Evolutionary conservation across 225 moss, liverwort and hornwort species (phyloP).

Genomic region (Neckera pumila): DNA sequence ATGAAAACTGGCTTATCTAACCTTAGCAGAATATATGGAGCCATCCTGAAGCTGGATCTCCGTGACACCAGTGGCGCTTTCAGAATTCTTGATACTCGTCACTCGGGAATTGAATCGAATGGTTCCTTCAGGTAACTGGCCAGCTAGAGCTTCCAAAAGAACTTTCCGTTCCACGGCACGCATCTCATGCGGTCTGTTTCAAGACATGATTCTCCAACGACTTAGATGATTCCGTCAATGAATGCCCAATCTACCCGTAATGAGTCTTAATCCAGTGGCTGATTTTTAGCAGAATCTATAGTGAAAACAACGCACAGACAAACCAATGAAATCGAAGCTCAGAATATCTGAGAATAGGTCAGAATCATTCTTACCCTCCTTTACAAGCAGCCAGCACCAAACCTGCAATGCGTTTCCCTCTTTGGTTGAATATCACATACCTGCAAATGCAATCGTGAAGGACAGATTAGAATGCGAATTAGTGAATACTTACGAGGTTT

Average conservation of each 20-base stretch:
- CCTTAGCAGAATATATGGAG: slow-evolving; percentile 33
- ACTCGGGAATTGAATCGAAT: slow-evolving; percentile 43
- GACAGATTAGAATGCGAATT: not conserved
- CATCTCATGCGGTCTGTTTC: slow-evolving; percentile 50
- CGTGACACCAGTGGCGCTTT: not conserved
- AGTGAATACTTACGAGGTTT: not conserved
- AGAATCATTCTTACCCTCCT: slow-evolving; percentile 17
- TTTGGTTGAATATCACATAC: not conserved
- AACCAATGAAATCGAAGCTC: not conserved
- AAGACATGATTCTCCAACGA: not conserved
- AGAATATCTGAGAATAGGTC: not conserved
- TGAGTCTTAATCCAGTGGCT: not conserved
- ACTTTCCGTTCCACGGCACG: slow-evolving; percentile 45
- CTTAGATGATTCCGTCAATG: not conserved
- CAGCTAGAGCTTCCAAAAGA: slow-evolving; percentile 37
- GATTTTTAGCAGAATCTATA: not conserved
- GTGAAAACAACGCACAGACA: not conserved
- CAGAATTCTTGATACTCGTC: slow-evolving; percentile 3
- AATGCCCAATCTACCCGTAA: not conserved
- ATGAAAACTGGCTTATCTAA: not conserved
- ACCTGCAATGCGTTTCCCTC: not conserved
- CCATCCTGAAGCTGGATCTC: slow-evolving; percentile 51
- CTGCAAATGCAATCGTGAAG: not conserved
- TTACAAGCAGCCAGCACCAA: slow-evolving; percentile 12
- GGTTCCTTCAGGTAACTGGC: slow-evolving; percentile 33